These are phyloP conservation scores for Fusarium anthophilum DNA, from an alignment of 2,329 filamentous ascomycete genomes.

Conservation along the genomic window DNA sequence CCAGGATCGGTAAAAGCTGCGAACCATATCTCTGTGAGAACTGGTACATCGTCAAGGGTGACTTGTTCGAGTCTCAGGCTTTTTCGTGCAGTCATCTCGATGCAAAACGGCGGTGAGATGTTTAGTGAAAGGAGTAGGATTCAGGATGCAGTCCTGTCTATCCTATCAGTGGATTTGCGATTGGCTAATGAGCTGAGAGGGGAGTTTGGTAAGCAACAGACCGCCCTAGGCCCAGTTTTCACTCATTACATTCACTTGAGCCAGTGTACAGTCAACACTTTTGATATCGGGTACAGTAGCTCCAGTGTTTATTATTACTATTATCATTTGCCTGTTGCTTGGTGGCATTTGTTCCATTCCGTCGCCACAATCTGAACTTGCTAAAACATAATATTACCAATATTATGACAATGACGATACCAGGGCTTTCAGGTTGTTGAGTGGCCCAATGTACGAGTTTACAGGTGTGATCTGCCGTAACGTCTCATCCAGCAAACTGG, in stretches of 20 bases:
- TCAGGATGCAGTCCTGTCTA: background rate
- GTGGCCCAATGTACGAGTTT: background rate
- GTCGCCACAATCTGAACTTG: background rate
- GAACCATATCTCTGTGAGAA: conserved; percentile 28
- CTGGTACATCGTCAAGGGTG: conserved; percentile 8
- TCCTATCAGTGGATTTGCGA: background rate
- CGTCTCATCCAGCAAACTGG: conserved; percentile 2
- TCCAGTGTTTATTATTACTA: background rate
- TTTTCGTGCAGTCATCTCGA: background rate
- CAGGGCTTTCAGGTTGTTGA: background rate
- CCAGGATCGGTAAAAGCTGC: conserved; percentile 24
- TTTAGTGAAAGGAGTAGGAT: background rate
- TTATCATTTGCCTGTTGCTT: background rate
- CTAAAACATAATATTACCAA: background rate
- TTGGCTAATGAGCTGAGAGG: background rate
- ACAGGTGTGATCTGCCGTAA: background rate
- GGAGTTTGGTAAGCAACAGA: background rate
- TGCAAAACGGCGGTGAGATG: background rate
- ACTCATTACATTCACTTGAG: background rate
- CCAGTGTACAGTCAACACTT: too few relatives aligned
- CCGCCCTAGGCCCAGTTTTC: background rate
- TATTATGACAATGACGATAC: background rate
- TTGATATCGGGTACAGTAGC: background rate
- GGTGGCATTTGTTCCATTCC: background rate
- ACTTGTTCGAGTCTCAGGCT: conserved; percentile 6